These are phyloP conservation scores for Arabidopsis suecica DNA, from an alignment of 345 rosid species.

Conservation along the genomic window DNA sequence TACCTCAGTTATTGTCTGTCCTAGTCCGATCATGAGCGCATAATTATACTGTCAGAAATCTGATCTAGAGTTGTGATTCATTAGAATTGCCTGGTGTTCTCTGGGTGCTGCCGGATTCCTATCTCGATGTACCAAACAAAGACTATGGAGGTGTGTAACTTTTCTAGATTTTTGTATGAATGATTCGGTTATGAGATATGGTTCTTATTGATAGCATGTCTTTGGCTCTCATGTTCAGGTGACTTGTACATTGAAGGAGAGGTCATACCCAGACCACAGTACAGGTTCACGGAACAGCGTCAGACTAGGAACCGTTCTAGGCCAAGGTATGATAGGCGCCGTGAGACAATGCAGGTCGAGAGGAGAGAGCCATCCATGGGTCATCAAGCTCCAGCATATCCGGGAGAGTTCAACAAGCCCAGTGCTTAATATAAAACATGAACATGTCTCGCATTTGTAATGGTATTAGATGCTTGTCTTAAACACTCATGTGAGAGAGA, in stretches of 20 bases:
- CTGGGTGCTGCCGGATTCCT: conserved; percentile 97
- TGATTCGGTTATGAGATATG: not conserved
- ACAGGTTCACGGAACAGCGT: conserved; percentile 64
- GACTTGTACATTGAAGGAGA: conserved; percentile 85
- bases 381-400: conserved; percentile 43
- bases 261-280: conserved; percentile 87
- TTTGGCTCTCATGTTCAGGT: conserved; percentile 52
- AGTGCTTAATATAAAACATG: not conserved
- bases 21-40: not conserved
- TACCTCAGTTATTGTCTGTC: not conserved
- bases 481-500: not conserved
- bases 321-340: conserved; percentile 72
- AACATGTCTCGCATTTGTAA: not conserved
- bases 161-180: not conserved
- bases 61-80: conserved; percentile 28
- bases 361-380: conserved; percentile 54
- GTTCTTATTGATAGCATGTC: not conserved
- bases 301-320: conserved; percentile 62
- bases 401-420: conserved; percentile 18
- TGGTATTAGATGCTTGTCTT: not conserved
- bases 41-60: not conserved
- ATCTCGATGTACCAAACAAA: conserved; percentile 93
- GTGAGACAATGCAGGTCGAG: conserved; percentile 77
- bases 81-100: conserved; percentile 86
- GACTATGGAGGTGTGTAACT: conserved; percentile 87